phyloP scores from a whole-genome alignment of 139 green algal species.

The Chlorella sorokiniana region DNA sequence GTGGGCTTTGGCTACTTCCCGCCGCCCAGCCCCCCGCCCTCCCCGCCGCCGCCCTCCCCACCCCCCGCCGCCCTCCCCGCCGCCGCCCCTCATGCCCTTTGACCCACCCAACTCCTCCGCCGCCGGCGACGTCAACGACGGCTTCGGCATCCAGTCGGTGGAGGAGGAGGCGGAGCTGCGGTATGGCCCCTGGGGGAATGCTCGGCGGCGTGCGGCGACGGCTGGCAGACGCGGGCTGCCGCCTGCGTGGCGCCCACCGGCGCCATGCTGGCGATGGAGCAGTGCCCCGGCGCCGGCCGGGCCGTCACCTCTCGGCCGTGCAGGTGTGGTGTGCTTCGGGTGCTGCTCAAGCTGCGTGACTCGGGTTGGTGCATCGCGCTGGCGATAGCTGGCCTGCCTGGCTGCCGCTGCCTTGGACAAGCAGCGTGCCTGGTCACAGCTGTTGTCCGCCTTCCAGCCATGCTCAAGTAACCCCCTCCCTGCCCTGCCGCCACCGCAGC shows the following conservation, averaged over 20 bases:
- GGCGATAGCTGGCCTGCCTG: too few relatives aligned
- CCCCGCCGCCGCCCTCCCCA: constrained; percentile 7
- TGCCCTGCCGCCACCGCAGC: background rate
- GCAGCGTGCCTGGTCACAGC: background rate
- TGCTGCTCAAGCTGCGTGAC: background rate
- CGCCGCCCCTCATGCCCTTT: constrained; percentile 14
- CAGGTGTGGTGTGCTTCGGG: constrained; percentile 19
- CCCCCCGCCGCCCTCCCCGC: constrained; percentile 28
- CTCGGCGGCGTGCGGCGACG: constrained; percentile 35
- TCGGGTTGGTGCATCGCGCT: background rate
- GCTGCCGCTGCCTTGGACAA: too few relatives aligned
- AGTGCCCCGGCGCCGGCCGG: constrained; percentile 15
- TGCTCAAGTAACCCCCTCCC: background rate
- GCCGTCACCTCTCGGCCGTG: constrained; percentile 15
- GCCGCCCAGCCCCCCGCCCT: constrained; percentile 36
- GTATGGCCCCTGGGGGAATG: constrained; percentile 46
- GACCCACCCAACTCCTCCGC: background rate
- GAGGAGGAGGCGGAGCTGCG: background rate
- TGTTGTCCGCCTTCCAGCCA: background rate
- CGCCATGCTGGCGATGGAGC: constrained; percentile 4
- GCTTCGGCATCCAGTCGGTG: background rate
- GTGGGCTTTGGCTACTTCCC: constrained; percentile 47
- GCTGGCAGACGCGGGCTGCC: constrained; percentile 32
- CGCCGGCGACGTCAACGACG: background rate
- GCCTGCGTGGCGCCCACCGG: constrained; percentile 15